Percentiles rank a stretch among this genome's conserved stretches.
phyloP scores from a whole-genome alignment of 2,329 filamentous ascomycete species.

The Pseudocercospora crystallina region DNA sequence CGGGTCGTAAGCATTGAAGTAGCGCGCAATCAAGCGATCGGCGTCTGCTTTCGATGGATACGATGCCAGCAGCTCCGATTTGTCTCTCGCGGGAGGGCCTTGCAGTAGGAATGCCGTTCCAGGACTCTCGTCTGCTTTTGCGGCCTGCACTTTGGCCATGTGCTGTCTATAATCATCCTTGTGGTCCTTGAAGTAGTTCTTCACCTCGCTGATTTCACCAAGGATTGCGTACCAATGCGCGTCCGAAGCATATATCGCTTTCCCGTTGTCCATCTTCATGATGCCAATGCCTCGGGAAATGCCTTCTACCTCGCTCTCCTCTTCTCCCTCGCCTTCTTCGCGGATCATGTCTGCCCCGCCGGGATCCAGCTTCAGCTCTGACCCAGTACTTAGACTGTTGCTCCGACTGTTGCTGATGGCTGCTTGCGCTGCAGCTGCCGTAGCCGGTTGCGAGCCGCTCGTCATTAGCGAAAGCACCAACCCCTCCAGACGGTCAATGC shows the following conservation, averaged over 20 bases:
- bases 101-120: conserved; percentile 80
- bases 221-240: conserved; percentile 55
- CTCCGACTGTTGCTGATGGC: conserved; percentile 49
- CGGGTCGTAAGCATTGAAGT: conserved; percentile 79
- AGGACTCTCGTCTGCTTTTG: conserved; percentile 58
- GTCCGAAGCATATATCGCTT: conserved; percentile 50
- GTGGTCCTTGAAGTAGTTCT: conserved; percentile 81
- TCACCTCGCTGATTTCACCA: conserved; percentile 81
- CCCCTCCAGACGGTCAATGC: conserved; percentile 91
- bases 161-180: conserved; percentile 87
- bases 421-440: conserved; percentile 57
- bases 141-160: conserved; percentile 70
- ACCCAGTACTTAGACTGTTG: conserved; percentile 39
- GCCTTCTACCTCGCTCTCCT: conserved; percentile 63
- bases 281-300: conserved; percentile 53
- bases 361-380: conserved; percentile 51
- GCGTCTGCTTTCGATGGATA: conserved; percentile 79
- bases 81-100: conserved; percentile 65
- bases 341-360: conserved; percentile 57
- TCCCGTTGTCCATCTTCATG: conserved; percentile 54
- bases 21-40: conserved; percentile 81
- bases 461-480: conserved; percentile 93
- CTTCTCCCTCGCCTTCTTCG: conserved; percentile 50
- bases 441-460: conserved; percentile 63
- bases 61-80: conserved; percentile 73